These are phyloP conservation scores for Tetrahymena thermophila DNA, from an alignment of 73 alveolate species.

Conservation along the genomic window DNA sequence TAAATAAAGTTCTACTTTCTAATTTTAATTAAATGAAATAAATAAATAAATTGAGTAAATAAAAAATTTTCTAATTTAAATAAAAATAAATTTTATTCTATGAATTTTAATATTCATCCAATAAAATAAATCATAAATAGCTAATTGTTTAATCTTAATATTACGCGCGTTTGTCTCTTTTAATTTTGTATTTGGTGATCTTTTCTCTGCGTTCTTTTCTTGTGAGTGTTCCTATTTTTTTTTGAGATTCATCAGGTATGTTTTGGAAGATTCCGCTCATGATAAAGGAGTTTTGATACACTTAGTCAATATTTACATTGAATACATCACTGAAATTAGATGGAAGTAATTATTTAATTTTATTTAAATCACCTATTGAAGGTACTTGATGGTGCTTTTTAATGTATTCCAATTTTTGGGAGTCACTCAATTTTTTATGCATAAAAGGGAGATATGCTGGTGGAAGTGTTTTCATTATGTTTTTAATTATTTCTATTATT, in stretches of 20 bases:
- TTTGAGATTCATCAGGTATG: not conserved
- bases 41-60: not conserved
- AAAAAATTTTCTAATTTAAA: not conserved
- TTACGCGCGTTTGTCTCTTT: not conserved
- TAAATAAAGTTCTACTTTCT: not conserved
- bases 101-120: not conserved
- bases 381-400: not conserved
- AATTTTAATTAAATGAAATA: not conserved
- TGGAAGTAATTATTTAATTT: not conserved
- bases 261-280: not conserved
- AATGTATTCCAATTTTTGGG: not conserved
- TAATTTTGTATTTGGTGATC: not conserved
- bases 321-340: not conserved
- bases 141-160: not conserved
- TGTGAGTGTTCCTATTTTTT: not conserved
- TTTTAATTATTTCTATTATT: not conserved
- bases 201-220: slow-evolving; percentile 1
- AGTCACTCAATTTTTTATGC: not conserved
- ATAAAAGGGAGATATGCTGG: not conserved
- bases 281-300: not conserved
- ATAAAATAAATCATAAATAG: not conserved
- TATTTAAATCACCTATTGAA: not conserved
- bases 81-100: not conserved
- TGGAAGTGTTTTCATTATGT: not conserved
- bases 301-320: not conserved